phyloP scores from a whole-genome alignment of 192 early-diverging fungal genomes.

The Podila verticillata region DNA sequence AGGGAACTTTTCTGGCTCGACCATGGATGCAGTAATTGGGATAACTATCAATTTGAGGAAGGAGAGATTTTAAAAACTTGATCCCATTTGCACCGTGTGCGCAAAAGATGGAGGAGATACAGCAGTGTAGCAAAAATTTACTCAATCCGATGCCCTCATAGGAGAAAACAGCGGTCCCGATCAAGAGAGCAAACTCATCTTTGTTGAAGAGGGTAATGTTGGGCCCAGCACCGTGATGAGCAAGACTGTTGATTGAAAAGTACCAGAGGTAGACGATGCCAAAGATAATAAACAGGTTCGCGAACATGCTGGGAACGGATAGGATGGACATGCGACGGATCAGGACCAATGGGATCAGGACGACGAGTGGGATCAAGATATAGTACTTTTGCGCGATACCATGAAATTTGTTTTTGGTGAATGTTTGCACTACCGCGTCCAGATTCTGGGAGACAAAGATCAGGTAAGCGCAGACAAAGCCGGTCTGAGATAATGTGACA shows the following conservation, averaged over 20 bases:
- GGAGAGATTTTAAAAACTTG: neutral
- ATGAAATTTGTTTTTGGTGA: slow-evolving; percentile 68
- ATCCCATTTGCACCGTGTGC: neutral
- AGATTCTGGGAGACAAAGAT: slow-evolving; percentile 92
- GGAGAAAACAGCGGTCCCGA: slow-evolving; percentile 70
- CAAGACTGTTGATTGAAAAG: slow-evolving; percentile 59
- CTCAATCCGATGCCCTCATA: slow-evolving; percentile 59
- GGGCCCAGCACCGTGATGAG: slow-evolving; percentile 57
- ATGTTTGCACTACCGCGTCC: slow-evolving; percentile 73
- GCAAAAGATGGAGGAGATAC: neutral
- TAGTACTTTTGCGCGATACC: slow-evolving; percentile 70
- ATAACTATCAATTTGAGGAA: slow-evolving; percentile 44
- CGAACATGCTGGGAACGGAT: slow-evolving; percentile 69
- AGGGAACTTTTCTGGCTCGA: slow-evolving; percentile 64
- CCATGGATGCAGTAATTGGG: slow-evolving; percentile 66
- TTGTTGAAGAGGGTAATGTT: slow-evolving; percentile 64
- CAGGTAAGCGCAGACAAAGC: slow-evolving; percentile 89
- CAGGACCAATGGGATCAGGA: slow-evolving; percentile 76
- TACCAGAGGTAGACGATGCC: slow-evolving; percentile 77
- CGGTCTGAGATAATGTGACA: slow-evolving; percentile 76
- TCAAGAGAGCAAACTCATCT: slow-evolving; percentile 70
- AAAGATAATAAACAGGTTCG: slow-evolving; percentile 78
- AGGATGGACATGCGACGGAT: slow-evolving; percentile 69
- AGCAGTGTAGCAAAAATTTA: slow-evolving; percentile 15
- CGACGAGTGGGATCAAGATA: slow-evolving; percentile 78